Base-by-base conservation (phyloP, 1,284 basidiomycete species). In the Malassezia restricta region DNA sequence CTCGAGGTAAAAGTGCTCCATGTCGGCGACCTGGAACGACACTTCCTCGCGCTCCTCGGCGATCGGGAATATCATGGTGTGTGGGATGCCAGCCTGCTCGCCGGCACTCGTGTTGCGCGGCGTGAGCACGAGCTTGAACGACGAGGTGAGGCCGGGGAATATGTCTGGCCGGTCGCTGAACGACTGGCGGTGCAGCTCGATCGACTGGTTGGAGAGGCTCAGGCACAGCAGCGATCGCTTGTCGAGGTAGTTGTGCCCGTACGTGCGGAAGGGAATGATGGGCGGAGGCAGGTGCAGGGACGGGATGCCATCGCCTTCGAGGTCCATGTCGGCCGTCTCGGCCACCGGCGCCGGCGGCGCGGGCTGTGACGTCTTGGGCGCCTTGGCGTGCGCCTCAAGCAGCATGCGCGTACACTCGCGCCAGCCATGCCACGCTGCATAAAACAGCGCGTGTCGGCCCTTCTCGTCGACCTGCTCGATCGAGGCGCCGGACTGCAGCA, bases 351-450 rank as follows among this genome's bases (percentile, higher is more conserved):
- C 43, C 7, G 46, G 47, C 6, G 43, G 9, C 29, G 47, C 31
- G 6, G 41, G 40, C 38, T 11, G 20, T 29, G 7, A 15, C 20
- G 7, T 46, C 4, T 49, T 42, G 3, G 28, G 45, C 4, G 47
- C 20, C 9, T 28, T 46, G 28, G 54, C 49, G 38, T 57, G 63
- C 62, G 59, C 71, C 8, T 61, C 39, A 67, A 69, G 60, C 77
- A 44, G 73, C 76, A 39, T 78, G 80, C 52, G 78, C 77, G 59
- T 51, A 47, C 72, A 68, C 37, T 78, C 77, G 50, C 86, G 82
- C 72, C 96, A 89, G 2, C 94, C 94, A 66, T 89, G 88, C 92
- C 94, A 99, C 4, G 89, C 90, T 0, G 94, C 91, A 68, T 96
- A 96, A 76, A 95, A 91, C 39, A 90, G 80, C 12, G 92, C 82